phyloP scores from a whole-genome alignment of 345 rosid species.

The Eucalyptus victrix region DNA sequence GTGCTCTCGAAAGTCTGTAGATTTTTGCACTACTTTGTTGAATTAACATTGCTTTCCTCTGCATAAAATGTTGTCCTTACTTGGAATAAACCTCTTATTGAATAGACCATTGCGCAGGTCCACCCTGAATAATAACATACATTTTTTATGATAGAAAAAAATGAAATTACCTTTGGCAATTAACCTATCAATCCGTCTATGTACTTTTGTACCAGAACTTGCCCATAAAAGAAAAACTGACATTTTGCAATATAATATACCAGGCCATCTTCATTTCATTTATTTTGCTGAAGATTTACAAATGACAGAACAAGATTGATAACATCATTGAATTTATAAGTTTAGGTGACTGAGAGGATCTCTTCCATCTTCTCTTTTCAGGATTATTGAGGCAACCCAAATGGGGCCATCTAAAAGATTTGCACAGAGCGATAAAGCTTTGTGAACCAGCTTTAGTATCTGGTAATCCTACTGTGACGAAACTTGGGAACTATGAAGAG shows the following conservation, averaged over 20 bases:
- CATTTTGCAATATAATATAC: background rate
- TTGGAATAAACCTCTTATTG: background rate
- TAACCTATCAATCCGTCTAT: background rate
- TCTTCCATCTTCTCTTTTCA: conserved; percentile 4
- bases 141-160: background rate
- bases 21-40: background rate
- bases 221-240: background rate
- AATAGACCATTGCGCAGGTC: background rate
- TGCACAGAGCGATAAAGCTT: conserved; percentile 86
- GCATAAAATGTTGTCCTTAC: background rate
- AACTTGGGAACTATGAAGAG: conserved; percentile 90
- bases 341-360: background rate
- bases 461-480: conserved; percentile 46
- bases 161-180: background rate
- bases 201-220: background rate
- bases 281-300: background rate
- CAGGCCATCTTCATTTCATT: background rate
- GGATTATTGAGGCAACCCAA: conserved; percentile 91
- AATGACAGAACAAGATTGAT: background rate
- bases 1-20: background rate
- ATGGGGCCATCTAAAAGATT: conserved; percentile 99
- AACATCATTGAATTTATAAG: background rate
- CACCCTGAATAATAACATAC: background rate
- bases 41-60: background rate
- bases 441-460: conserved; percentile 85